Evolutionary conservation across 2,329 filamentous ascomycete species (phyloP).

Genomic region (Aspergillus caelatus): DNA sequence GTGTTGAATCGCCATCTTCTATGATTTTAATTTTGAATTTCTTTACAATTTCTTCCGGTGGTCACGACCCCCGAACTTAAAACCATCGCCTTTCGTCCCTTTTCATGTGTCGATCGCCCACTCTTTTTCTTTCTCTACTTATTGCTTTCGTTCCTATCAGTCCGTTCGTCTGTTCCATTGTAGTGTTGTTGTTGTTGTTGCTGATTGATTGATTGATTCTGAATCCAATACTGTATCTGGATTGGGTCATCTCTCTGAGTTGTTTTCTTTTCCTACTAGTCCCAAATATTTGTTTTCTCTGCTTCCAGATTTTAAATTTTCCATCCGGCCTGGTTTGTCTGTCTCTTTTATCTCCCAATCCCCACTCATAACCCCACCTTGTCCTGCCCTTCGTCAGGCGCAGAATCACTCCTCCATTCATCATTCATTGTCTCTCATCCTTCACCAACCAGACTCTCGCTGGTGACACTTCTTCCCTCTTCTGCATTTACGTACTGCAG

Average conservation of each 20-base stretch:
- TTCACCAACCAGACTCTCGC: slow-evolving; percentile 11
- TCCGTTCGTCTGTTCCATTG: background rate
- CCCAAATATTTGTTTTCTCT: background rate
- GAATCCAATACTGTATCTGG: background rate
- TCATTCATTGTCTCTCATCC: background rate
- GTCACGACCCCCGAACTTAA: slow-evolving; percentile 4
- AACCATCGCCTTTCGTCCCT: background rate
- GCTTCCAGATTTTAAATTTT: background rate
- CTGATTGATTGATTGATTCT: background rate
- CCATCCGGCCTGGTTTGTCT: background rate
- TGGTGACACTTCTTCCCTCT: slow-evolving; percentile 20
- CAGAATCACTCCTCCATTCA: slow-evolving; percentile 13
- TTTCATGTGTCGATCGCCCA: slow-evolving; percentile 6
- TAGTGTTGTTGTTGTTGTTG: background rate
- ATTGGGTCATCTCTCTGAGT: background rate
- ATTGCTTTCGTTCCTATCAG: background rate
- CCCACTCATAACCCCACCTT: slow-evolving; percentile 20
- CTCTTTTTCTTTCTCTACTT: slow-evolving; percentile 6
- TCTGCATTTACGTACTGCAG: slow-evolving; percentile 19
- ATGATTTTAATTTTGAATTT: background rate
- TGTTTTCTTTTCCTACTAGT: background rate
- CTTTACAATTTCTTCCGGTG: slow-evolving; percentile 4
- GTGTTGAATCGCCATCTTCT: background rate
- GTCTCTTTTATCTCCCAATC: slow-evolving; percentile 12
- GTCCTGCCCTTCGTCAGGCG: slow-evolving; percentile 21